phyloP scores from a whole-genome alignment of 2,329 filamentous ascomycete genomes.

The Septoria petroselini region DNA sequence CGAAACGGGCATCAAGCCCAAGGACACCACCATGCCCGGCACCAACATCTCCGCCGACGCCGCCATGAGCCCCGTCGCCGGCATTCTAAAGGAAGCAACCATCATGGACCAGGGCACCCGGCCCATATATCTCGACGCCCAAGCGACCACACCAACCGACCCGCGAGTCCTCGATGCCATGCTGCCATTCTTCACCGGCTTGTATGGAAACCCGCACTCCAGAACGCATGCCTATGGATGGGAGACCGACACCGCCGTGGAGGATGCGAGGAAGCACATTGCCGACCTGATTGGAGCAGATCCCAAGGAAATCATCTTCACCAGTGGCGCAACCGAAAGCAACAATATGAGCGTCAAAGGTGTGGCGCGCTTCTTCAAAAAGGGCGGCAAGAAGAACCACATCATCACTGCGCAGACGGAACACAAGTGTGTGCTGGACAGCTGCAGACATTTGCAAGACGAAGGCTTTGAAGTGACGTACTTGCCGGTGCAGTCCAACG shows the following conservation, averaged over 20 bases:
- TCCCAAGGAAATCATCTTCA: conserved; percentile 98
- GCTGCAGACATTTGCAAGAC: conserved; percentile 92
- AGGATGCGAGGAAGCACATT: conserved; percentile 78
- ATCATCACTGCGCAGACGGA: conserved; percentile 97
- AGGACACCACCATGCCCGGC: conserved; percentile 58
- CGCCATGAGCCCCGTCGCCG: conserved; percentile 68
- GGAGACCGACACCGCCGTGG: conserved; percentile 94
- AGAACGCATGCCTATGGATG: conserved; percentile 97
- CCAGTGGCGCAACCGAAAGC: conserved; percentile 94
- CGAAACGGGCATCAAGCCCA: conserved; percentile 54
- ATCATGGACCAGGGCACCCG: conserved; percentile 89
- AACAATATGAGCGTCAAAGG: conserved; percentile 99
- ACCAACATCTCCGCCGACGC: conserved; percentile 59
- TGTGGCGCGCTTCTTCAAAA: conserved; percentile 90
- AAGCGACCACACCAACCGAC: conserved; percentile 92
- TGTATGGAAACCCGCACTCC: conserved; percentile 96
- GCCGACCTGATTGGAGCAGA: conserved; percentile 88
- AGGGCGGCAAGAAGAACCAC: conserved; percentile 94
- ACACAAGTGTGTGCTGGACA: conserved; percentile 98
- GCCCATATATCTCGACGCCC: conserved; percentile 97
- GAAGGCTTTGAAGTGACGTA: conserved; percentile 98
- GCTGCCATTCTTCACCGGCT: conserved; percentile 88
- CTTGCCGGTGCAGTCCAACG: conserved; percentile 80
- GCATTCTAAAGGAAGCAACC: conserved; percentile 85
- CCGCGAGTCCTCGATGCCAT: conserved; percentile 94